Percentiles rank a stretch among this genome's conserved stretches.
These are phyloP conservation scores for Benincasa hispida DNA, from an alignment of 306 rosid genomes.

Conservation along the genomic window DNA sequence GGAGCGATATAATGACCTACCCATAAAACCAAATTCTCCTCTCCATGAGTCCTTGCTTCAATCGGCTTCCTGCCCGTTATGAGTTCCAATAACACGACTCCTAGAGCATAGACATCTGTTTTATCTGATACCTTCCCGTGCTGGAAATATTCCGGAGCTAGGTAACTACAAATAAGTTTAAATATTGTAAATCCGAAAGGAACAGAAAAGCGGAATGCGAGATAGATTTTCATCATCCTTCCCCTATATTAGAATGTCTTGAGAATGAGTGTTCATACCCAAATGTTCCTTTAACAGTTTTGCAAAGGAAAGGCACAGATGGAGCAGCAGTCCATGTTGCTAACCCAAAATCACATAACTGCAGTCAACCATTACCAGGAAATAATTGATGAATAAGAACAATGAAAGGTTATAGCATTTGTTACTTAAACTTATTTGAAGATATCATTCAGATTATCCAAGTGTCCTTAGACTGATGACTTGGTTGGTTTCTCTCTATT, in stretches of 20 bases:
- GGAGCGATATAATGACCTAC: slow-evolving; percentile 29
- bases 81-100: slow-evolving; percentile 86
- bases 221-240: not conserved
- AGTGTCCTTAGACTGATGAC: not conserved
- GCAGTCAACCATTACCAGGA: slow-evolving; percentile 5
- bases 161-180: slow-evolving; percentile 32
- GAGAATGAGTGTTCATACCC: slow-evolving; percentile 40
- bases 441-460: not conserved
- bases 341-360: slow-evolving; percentile 93
- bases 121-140: slow-evolving; percentile 94
- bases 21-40: slow-evolving; percentile 90
- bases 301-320: slow-evolving; percentile 90
- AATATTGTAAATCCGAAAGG: not conserved
- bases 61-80: slow-evolving; percentile 89
- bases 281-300: slow-evolving; percentile 96
- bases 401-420: not conserved
- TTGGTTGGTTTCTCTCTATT: not conserved
- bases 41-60: slow-evolving; percentile 66
- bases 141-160: slow-evolving; percentile 98
- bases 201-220: not conserved
- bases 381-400: slow-evolving; percentile 11
- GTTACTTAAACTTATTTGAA: not conserved
- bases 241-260: not conserved
- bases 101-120: slow-evolving; percentile 91
- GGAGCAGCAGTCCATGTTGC: slow-evolving; percentile 99